phyloP scores from a whole-genome alignment of 345 rosid species.

The Viola odorata region DNA sequence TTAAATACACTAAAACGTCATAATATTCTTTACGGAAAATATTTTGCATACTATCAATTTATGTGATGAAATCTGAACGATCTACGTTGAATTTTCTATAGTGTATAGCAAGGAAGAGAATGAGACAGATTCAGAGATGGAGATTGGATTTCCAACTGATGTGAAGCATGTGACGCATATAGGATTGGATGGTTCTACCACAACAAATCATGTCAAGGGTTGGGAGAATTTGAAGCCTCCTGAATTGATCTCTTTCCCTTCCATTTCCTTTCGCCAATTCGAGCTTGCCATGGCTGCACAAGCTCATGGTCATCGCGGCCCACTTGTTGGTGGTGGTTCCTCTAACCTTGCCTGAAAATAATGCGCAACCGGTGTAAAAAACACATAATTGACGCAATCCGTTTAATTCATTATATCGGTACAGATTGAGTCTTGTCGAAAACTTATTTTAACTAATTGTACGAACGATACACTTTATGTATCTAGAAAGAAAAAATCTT shows the following conservation, averaged over 20 bases:
- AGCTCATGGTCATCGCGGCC: background rate
- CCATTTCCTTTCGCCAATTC: constrained; percentile 16
- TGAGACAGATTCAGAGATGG: constrained; percentile 59
- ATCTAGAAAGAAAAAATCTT: no score
- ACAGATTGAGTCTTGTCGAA: no score
- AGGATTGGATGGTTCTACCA: constrained; percentile 64
- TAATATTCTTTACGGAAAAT: no score
- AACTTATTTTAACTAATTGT: no score
- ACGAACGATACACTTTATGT: no score
- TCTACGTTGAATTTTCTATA: no score
- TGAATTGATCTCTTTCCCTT: constrained; percentile 21
- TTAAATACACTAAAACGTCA: no score
- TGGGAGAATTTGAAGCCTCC: constrained; percentile 15
- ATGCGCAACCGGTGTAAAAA: no score
- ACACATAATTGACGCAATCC: background rate
- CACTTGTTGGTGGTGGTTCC: background rate
- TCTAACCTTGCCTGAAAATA: background rate
- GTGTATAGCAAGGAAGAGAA: constrained; percentile 1
- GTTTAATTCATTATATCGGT: no score
- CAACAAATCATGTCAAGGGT: constrained; percentile 1
- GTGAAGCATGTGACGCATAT: constrained; percentile 92
- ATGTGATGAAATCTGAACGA: no score
- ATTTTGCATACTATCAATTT: no score
- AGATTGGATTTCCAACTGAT: constrained; percentile 91
- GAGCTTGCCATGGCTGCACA: constrained; percentile 29